Conservation (phyloP, 768 basidiomycete species). For the Termitomyces sp. region DNA sequence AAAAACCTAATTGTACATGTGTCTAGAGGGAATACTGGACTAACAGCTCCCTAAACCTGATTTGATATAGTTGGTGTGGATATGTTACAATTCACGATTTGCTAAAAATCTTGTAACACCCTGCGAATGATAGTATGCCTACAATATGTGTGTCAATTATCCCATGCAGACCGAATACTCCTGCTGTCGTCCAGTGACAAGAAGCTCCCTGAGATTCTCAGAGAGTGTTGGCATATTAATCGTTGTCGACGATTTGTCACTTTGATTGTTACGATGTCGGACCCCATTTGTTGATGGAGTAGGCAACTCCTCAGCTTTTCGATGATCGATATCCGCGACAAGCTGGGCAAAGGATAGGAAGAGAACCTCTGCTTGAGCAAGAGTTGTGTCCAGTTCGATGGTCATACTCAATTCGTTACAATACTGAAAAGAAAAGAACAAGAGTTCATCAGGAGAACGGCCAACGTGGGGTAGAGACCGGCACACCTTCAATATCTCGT, state of each 20-base stretch:
- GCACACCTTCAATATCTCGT: constrained; percentile 70
- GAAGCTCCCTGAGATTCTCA: constrained; percentile 57
- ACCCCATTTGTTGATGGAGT: constrained; percentile 30
- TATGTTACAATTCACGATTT: too few species aligned
- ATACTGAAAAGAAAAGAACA: constrained; percentile 44
- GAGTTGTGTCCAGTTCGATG: constrained; percentile 92
- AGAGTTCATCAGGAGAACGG: not conserved
- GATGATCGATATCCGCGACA: constrained; percentile 85
- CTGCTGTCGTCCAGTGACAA: constrained; percentile 39
- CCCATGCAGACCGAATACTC: not conserved
- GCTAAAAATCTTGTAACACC: too few species aligned
- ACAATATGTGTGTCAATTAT: not conserved
- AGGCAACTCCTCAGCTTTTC: constrained; percentile 56
- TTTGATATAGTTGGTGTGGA: too few species aligned
- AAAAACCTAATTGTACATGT: too few species aligned
- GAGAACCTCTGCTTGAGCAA: constrained; percentile 95
- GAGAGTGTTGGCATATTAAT: constrained; percentile 48
- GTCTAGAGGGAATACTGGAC: too few species aligned
- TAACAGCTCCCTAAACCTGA: too few species aligned
- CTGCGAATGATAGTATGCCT: not conserved
- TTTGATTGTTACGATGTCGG: constrained; percentile 16
- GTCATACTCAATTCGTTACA: constrained; percentile 95
- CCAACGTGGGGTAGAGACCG: not conserved
- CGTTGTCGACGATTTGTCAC: constrained; percentile 16
- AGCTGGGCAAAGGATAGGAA: constrained; percentile 89